Evolutionary conservation across 1,284 basidiomycete genomes (phyloP).

Genomic region (Sanghuangporus weigelae): DNA sequence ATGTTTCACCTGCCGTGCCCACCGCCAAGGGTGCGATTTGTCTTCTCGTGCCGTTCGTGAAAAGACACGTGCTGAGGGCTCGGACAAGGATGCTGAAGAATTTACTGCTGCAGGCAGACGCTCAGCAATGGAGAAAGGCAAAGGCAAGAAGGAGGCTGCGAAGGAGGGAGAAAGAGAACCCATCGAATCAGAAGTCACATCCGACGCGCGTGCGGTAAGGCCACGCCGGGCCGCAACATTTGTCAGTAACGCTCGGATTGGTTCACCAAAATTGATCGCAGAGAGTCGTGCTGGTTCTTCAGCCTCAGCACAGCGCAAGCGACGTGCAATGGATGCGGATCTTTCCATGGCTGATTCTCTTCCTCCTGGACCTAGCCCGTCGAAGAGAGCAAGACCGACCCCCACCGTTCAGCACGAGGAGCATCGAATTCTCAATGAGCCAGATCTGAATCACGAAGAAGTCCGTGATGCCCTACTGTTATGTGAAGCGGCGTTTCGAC

Average conservation of each 20-base stretch:
- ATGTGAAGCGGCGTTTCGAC: neutral
- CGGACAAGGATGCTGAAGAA: neutral
- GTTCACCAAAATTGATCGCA: neutral
- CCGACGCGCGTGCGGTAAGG: neutral
- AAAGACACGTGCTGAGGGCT: neutral
- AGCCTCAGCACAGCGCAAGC: neutral
- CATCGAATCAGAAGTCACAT: neutral
- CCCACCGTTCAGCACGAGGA: neutral
- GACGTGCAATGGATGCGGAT: neutral
- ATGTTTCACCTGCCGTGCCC: neutral
- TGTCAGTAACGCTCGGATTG: neutral
- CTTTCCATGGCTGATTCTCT: neutral
- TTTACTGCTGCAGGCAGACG: neutral
- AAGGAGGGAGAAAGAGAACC: neutral
- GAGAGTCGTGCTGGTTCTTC: neutral
- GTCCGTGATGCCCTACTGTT: neutral
- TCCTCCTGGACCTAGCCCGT: neutral
- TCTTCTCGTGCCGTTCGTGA: neutral
- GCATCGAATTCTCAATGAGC: neutral
- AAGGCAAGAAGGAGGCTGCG: neutral
- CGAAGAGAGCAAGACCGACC: neutral
- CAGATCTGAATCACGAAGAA: neutral
- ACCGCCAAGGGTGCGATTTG: neutral
- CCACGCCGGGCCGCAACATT: neutral
- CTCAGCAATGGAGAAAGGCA: neutral